Evolutionary conservation across 371 early-diverging fungal genomes (phyloP).

Genomic region (Smittium mucronatum): DNA sequence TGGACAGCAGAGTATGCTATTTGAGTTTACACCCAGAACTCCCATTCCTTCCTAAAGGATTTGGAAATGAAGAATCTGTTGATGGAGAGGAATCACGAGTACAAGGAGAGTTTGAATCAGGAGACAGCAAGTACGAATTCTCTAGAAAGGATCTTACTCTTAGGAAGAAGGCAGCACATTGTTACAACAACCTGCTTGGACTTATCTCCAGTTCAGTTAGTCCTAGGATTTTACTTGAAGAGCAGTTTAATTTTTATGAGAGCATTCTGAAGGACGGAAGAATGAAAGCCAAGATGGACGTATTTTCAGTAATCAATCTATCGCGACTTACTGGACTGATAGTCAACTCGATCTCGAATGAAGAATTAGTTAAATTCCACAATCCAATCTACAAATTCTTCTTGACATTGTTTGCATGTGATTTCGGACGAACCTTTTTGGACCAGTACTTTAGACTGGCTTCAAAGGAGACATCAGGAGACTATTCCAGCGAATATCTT

Average conservation of each 20-base stretch:
- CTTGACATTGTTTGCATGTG: constrained; percentile 26
- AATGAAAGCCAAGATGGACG: constrained; percentile 34
- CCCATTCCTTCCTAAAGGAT: not conserved
- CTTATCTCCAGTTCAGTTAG: constrained; percentile 35
- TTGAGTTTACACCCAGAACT: not conserved
- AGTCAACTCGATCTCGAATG: constrained; percentile 47
- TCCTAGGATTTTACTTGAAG: constrained; percentile 51
- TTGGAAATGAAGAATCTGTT: not conserved
- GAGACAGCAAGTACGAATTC: not conserved
- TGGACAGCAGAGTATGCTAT: not conserved
- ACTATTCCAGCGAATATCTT: not conserved
- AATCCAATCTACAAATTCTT: constrained; percentile 76
- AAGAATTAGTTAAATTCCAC: constrained; percentile 50
- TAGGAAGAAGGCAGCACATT: not conserved
- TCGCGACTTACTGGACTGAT: constrained; percentile 48
- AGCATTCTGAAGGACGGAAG: constrained; percentile 26
- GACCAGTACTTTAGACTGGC: not conserved
- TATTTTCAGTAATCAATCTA: constrained; percentile 39
- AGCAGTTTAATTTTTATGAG: constrained; percentile 49
- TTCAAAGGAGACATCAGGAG: not conserved
- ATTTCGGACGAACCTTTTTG: not conserved
- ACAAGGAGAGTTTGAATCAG: not conserved
- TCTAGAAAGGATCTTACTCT: not conserved
- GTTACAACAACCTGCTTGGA: constrained; percentile 16
- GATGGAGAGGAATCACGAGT: not conserved